A percentile compares a stretch with the other conserved stretches of the same genome.
Evolutionary conservation across 768 basidiomycete genomes (phyloP).

Genomic region (Saitozyma podzolica): DNA sequence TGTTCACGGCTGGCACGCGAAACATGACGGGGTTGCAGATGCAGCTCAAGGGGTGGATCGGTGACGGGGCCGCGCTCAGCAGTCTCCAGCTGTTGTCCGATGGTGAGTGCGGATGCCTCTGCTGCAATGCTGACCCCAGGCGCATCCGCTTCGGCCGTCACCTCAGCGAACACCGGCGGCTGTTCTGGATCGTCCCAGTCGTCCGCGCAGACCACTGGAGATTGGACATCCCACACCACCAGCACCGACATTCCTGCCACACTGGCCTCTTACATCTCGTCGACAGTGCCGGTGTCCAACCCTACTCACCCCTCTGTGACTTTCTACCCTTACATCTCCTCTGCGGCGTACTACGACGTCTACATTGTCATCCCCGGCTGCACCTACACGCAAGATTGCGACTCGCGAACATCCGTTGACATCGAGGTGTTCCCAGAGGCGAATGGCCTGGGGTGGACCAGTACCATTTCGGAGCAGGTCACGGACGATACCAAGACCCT

Average conservation of each 20-base stretch:
- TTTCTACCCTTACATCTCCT: conserved; percentile 89
- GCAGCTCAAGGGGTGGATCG: conserved; percentile 72
- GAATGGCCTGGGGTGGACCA: conserved; percentile 65
- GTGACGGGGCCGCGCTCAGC: conserved; percentile 77
- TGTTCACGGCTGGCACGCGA: conserved; percentile 63
- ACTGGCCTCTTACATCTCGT: conserved; percentile 68
- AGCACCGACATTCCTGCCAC: conserved; percentile 79
- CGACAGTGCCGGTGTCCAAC: conserved; percentile 63
- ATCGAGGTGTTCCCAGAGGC: conserved; percentile 79
- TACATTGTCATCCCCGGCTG: conserved; percentile 88
- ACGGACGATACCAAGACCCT: conserved; percentile 61
- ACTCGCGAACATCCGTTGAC: conserved; percentile 72
- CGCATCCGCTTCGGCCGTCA: conserved; percentile 77
- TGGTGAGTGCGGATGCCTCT: conserved; percentile 55
- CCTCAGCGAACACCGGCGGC: conserved; percentile 63
- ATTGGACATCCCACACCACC: conserved; percentile 67
- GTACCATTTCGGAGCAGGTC: conserved; percentile 73
- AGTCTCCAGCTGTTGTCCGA: conserved; percentile 88
- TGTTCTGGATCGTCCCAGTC: conserved; percentile 79
- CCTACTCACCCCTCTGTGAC: conserved; percentile 74
- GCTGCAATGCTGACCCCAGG: conserved; percentile 28
- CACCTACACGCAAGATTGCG: conserved; percentile 73
- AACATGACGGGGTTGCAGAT: conserved; percentile 84
- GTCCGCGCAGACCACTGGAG: conserved; percentile 65
- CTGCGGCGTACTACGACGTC: conserved; percentile 79